These are phyloP conservation scores for Thalassiosira mediterranea DNA, from an alignment of 352 stramenopile genomes.

Conservation along the genomic window DNA sequence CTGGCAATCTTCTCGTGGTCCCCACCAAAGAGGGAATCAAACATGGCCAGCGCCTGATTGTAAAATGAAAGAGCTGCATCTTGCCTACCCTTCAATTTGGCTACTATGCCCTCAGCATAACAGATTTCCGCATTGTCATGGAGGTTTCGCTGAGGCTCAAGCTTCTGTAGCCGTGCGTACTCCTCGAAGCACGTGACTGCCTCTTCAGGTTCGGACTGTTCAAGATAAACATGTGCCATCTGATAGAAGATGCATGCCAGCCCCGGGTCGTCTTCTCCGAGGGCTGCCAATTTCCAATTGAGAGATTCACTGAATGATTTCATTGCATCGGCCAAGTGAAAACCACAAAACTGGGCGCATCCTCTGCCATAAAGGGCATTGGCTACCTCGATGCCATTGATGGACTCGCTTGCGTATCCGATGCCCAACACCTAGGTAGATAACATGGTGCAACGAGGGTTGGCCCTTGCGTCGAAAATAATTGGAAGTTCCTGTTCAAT, in stretches of 20 bases:
- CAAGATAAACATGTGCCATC: constrained; percentile 63
- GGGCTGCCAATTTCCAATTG: constrained; percentile 62
- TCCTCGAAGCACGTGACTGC: constrained; percentile 62
- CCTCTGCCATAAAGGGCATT: constrained; percentile 68
- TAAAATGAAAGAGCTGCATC: constrained; percentile 55
- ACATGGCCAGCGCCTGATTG: constrained; percentile 57
- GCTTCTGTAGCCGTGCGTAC: constrained; percentile 52
- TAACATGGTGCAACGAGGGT: no score
- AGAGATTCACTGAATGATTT: constrained; percentile 66
- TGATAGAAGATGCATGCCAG: constrained; percentile 68
- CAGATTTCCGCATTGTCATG: constrained; percentile 66
- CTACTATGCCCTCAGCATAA: constrained; percentile 54
- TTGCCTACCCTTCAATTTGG: constrained; percentile 53
- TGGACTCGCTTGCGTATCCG: constrained; percentile 50
- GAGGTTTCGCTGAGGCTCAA: constrained; percentile 54
- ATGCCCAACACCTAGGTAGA: constrained; percentile 54
- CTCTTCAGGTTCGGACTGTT: constrained; percentile 53
- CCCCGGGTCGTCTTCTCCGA: constrained; percentile 56
- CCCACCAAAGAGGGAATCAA: constrained; percentile 53
- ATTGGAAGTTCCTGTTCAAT: no score
- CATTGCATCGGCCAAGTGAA: constrained; percentile 60
- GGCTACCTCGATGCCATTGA: constrained; percentile 55
- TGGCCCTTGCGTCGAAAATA: no score
- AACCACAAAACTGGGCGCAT: constrained; percentile 59
- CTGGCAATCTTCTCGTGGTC: constrained; percentile 60